Percentiles rank a stretch among this genome's conserved stretches.
Conservation (phyloP, 2,329 filamentous ascomycete species). For the Paecilomyces formosus region DNA sequence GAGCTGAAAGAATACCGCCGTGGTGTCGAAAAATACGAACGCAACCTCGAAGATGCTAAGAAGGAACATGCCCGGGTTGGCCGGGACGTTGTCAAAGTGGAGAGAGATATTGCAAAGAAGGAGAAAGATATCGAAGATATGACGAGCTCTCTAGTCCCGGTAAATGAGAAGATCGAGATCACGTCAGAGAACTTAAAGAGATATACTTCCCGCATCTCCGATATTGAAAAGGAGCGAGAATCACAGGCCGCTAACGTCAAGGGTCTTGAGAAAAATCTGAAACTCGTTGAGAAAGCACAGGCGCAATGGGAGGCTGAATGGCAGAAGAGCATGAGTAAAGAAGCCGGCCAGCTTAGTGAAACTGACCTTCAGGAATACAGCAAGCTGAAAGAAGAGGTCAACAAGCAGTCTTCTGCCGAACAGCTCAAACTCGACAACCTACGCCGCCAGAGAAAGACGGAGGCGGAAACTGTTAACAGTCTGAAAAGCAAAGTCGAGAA, state of each 20-base stretch:
- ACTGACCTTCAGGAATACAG: slow-evolving; percentile 87
- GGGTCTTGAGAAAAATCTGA: slow-evolving; percentile 72
- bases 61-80: slow-evolving; percentile 72
- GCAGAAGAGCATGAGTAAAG: slow-evolving; percentile 73
- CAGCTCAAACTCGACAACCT: slow-evolving; percentile 79
- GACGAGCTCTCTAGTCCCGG: slow-evolving; percentile 75
- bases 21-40: slow-evolving; percentile 77
- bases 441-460: slow-evolving; percentile 81
- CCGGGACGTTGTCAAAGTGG: slow-evolving; percentile 71
- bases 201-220: slow-evolving; percentile 59
- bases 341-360: slow-evolving; percentile 78
- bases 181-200: slow-evolving; percentile 63
- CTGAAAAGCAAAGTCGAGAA: slow-evolving; percentile 81
- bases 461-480: slow-evolving; percentile 83
- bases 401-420: slow-evolving; percentile 70
- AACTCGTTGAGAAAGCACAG: slow-evolving; percentile 81
- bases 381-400: slow-evolving; percentile 73
- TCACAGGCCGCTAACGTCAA: slow-evolving; percentile 61
- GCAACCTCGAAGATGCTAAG: slow-evolving; percentile 70
- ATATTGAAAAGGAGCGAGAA: slow-evolving; percentile 69
- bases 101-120: slow-evolving; percentile 76
- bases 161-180: slow-evolving; percentile 85
- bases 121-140: slow-evolving; percentile 82
- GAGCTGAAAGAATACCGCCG: slow-evolving; percentile 89
- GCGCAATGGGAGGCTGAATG: slow-evolving; percentile 83